Evolutionary conservation across 495 filamentous ascomycete species (phyloP).

Genomic region (Oidiodendron maius): DNA sequence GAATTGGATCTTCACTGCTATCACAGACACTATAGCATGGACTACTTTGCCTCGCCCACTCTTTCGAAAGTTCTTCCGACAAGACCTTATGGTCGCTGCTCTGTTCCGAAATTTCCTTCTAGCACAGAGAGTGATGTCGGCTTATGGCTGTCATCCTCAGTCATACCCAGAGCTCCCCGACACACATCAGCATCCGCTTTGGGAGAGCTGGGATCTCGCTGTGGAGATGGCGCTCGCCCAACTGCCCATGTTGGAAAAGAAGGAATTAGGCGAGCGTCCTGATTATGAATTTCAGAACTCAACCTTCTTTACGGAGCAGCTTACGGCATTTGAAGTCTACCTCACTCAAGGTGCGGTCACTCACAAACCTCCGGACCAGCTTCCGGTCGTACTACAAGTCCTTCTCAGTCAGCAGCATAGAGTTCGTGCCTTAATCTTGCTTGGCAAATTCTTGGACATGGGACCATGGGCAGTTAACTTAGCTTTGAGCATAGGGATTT

Average conservation of each 20-base stretch:
- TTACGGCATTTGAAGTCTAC: slow-evolving; percentile 97
- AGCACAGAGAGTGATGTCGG: slow-evolving; percentile 89
- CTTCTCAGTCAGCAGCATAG: slow-evolving; percentile 92
- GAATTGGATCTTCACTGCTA: slow-evolving; percentile 99
- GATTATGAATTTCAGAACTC: slow-evolving; percentile 92
- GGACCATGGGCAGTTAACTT: slow-evolving; percentile 97
- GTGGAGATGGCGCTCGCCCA: slow-evolving; percentile 95
- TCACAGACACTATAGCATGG: slow-evolving; percentile 99
- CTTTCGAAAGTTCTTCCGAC: slow-evolving; percentile 94
- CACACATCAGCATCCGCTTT: slow-evolving; percentile 87
- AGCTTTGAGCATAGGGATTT: slow-evolving; percentile 94
- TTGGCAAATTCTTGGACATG: slow-evolving; percentile 90
- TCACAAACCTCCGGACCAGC: slow-evolving; percentile 82
- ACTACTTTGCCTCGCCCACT: slow-evolving; percentile 81
- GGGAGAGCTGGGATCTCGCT: slow-evolving; percentile 96
- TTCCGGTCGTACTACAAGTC: slow-evolving; percentile 94
- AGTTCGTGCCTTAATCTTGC: slow-evolving; percentile 83
- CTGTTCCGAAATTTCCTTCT: slow-evolving; percentile 95
- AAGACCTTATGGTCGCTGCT: slow-evolving; percentile 98
- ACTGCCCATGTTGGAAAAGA: slow-evolving; percentile 71
- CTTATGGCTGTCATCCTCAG: slow-evolving; percentile 89
- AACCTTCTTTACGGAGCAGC: slow-evolving; percentile 92
- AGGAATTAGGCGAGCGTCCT: slow-evolving; percentile 60
- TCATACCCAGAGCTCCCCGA: slow-evolving; percentile 84
- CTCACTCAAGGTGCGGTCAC: slow-evolving; percentile 80